phyloP scores from a whole-genome alignment of 1,284 basidiomycete species.

The Ustilago loliicola region DNA sequence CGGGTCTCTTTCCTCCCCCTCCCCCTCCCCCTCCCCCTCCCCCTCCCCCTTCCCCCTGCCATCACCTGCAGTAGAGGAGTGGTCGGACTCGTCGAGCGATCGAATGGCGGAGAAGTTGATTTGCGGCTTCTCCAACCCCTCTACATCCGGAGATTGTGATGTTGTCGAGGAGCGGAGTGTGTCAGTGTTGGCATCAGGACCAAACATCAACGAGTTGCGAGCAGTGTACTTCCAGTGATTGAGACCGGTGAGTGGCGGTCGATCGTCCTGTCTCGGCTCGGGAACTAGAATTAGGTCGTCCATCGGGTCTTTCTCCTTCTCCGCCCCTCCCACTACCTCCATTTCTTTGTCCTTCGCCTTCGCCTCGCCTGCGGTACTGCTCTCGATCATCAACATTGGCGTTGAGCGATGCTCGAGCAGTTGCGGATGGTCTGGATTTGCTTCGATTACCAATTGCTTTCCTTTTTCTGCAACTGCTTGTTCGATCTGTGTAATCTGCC shows the following conservation, averaged over 20 bases:
- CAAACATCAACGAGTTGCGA: constrained; percentile 60
- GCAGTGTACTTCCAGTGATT: constrained; percentile 47
- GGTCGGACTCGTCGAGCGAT: constrained; percentile 1
- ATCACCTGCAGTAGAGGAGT: background rate
- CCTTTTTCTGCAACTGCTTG: constrained; percentile 31
- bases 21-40: no score
- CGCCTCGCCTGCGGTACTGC: background rate
- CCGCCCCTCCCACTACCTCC: background rate
- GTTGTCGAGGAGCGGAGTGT: constrained; percentile 17
- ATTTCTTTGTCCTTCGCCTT: background rate
- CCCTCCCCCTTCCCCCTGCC: no score
- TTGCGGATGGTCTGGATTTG: constrained; percentile 32
- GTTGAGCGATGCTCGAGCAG: constrained; percentile 1
- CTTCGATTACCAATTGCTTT: constrained; percentile 46
- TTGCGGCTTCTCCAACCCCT: background rate
- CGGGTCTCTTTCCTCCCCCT: constrained; percentile 25
- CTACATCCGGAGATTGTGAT: background rate
- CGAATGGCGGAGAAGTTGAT: constrained; percentile 28
- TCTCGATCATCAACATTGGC: constrained; percentile 12
- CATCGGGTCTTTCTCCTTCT: constrained; percentile 14
- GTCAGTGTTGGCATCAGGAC: constrained; percentile 52
- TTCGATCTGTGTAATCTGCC: constrained; percentile 22
- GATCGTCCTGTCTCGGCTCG: constrained; percentile 28
- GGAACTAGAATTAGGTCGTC: constrained; percentile 36
- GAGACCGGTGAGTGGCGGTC: constrained; percentile 19